phyloP scores from a whole-genome alignment of 768 basidiomycete genomes.

The Lepiota brunneoincarnata region DNA sequence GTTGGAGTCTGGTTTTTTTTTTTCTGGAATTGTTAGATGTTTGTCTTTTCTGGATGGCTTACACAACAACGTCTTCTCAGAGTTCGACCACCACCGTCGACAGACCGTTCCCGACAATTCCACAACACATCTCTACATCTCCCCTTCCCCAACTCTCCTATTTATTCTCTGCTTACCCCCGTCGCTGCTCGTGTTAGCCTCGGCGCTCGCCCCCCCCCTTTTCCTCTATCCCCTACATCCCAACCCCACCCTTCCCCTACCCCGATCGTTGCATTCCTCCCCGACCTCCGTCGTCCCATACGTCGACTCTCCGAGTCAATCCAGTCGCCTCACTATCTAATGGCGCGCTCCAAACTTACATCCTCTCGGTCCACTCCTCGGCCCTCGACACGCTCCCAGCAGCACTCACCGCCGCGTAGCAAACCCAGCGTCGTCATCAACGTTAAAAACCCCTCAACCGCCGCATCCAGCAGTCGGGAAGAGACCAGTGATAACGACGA shows the following conservation, averaged over 20 bases:
- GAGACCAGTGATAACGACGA: conserved; percentile 9
- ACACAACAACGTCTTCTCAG: conserved; percentile 12
- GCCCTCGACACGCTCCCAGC: conserved; percentile 10
- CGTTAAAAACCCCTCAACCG: neutral
- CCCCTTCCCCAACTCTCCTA: neutral
- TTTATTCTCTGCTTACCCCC: neutral
- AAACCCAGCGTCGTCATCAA: conserved; percentile 6
- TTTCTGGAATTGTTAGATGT: conserved; percentile 9
- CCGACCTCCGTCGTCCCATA: neutral
- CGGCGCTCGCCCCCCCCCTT: neutral
- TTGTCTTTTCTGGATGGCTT: conserved; percentile 8
- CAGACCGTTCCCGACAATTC: neutral
- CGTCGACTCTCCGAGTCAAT: neutral
- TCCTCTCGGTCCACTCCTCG: conserved; percentile 9
- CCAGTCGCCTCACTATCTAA: neutral
- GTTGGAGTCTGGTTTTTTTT: neutral
- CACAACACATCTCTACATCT: neutral
- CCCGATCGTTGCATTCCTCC: neutral
- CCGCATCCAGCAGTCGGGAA: neutral
- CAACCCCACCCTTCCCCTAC: neutral
- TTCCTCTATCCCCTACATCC: neutral
- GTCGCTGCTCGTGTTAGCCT: neutral
- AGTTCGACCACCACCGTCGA: conserved; percentile 6
- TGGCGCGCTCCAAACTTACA: conserved; percentile 6
- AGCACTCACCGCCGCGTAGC: conserved; percentile 2